These are phyloP conservation scores for Penicillium canariense DNA, from an alignment of 495 filamentous ascomycete species.

Conservation along the genomic window DNA sequence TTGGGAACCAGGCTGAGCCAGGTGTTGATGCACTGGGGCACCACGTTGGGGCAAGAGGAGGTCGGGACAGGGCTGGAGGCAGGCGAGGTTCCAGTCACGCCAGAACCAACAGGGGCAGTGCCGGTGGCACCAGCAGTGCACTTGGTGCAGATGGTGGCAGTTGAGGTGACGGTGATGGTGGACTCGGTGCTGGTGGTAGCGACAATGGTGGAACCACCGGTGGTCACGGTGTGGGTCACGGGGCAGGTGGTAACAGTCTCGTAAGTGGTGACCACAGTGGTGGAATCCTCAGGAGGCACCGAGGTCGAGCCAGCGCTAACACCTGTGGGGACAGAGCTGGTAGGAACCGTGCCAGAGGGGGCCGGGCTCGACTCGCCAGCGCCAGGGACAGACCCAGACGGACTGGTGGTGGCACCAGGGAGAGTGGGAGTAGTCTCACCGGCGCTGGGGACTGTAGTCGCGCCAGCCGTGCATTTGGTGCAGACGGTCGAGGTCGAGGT, in stretches of 20 bases:
- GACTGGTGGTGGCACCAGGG: conserved; percentile 9
- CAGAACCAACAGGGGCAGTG: conserved; percentile 7
- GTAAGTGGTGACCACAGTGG: conserved; percentile 32
- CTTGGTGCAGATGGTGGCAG: conserved; percentile 38
- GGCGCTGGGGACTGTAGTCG: conserved; percentile 12
- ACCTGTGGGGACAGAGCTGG: conserved; percentile 9
- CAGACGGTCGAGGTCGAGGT: conserved; percentile 12
- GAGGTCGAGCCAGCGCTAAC: conserved; percentile 9
- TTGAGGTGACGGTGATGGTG: conserved; percentile 38
- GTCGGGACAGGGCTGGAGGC: conserved; percentile 21
- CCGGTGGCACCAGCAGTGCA: conserved; percentile 23
- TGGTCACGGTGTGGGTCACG: conserved; percentile 37
- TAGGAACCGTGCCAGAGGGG: conserved; percentile 15
- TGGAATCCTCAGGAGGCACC: conserved; percentile 17
- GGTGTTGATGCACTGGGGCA: conserved; percentile 91
- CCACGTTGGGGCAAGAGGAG: conserved; percentile 62
- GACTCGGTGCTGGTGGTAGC: conserved; percentile 39
- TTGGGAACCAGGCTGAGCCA: conserved; percentile 67
- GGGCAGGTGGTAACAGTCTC: conserved; percentile 44
- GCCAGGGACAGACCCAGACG: not conserved
- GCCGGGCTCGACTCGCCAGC: not conserved
- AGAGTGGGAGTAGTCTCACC: conserved; percentile 9
- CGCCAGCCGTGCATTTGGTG: conserved; percentile 26
- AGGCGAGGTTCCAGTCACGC: conserved; percentile 15
- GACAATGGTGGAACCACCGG: conserved; percentile 32